A percentile compares a stretch with the other conserved stretches of the same genome.
Conservation (phyloP, 192 early-diverging fungal genomes). For the Coemansia sp. region DNA sequence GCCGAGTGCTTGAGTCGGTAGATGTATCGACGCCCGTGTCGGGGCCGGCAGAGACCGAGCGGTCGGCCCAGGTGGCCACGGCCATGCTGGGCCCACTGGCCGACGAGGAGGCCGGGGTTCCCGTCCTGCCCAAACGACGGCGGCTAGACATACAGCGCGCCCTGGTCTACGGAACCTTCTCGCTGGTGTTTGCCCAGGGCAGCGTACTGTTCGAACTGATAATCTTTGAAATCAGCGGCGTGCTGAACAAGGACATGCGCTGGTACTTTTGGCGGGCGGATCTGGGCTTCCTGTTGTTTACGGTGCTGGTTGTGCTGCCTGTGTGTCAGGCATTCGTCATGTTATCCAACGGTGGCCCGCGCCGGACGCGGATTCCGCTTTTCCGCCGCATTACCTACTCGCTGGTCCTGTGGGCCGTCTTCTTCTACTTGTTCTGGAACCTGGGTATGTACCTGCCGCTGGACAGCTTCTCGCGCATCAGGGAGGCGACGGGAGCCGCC, state of each 20-base stretch:
- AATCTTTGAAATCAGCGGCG: constrained; percentile 70
- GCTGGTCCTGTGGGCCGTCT: constrained; percentile 37
- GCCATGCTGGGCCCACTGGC: constrained; percentile 23
- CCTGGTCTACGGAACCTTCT: constrained; percentile 68
- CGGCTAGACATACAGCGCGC: constrained; percentile 46
- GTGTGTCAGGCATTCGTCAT: constrained; percentile 67
- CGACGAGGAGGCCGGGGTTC: background rate
- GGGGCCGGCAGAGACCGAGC: constrained; percentile 22
- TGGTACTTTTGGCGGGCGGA: constrained; percentile 72
- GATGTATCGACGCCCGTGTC: constrained; percentile 46
- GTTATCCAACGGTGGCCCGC: constrained; percentile 34
- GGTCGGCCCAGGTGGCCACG: constrained; percentile 24
- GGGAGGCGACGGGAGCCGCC: constrained; percentile 28
- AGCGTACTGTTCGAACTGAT: constrained; percentile 77
- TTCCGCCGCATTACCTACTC: constrained; percentile 26
- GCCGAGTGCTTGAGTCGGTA: constrained; percentile 64
- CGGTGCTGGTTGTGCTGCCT: constrained; percentile 68
- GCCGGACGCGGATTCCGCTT: constrained; percentile 25
- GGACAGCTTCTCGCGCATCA: constrained; percentile 44
- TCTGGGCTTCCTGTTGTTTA: constrained; percentile 58
- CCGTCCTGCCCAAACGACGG: constrained; percentile 6
- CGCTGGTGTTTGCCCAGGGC: constrained; percentile 69
- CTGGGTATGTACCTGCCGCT: constrained; percentile 57
- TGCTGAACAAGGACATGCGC: constrained; percentile 62
- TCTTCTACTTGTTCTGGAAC: constrained; percentile 58